phyloP scores from a whole-genome alignment of 139 green algal species.

The Astrephomene gubernaculifera region DNA sequence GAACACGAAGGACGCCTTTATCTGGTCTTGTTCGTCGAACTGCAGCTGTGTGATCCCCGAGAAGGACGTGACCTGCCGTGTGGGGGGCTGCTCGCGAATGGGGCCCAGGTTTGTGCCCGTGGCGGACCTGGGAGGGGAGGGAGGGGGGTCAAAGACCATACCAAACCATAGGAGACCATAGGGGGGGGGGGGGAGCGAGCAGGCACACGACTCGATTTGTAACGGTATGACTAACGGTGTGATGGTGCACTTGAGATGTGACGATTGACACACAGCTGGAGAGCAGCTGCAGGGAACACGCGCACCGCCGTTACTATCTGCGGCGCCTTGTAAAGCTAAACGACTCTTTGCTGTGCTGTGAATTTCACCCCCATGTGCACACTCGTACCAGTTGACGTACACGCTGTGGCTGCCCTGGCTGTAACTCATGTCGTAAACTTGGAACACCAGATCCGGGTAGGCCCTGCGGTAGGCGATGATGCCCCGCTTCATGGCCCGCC shows the following conservation, averaged over 20 bases:
- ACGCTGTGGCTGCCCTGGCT: neutral
- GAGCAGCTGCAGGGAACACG: too few relatives aligned
- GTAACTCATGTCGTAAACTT: neutral
- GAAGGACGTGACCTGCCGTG: constrained; percentile 32
- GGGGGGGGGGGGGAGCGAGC: neutral
- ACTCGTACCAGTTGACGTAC: constrained; percentile 58
- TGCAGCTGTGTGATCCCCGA: constrained; percentile 33
- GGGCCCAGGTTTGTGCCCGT: constrained; percentile 57
- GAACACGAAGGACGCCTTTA: constrained; percentile 49
- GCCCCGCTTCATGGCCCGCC: constrained; percentile 52
- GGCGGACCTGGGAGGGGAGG: constrained; percentile 29
- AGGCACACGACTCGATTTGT: neutral
- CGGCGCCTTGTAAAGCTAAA: too few relatives aligned
- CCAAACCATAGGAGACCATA: neutral
- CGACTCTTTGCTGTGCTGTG: too few relatives aligned
- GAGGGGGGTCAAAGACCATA: too few relatives aligned
- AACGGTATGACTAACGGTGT: too few relatives aligned
- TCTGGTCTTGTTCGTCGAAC: constrained; percentile 34
- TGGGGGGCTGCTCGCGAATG: constrained; percentile 53
- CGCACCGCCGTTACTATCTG: too few relatives aligned
- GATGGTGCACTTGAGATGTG: too few relatives aligned
- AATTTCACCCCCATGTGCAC: too few relatives aligned
- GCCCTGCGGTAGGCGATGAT: constrained; percentile 58
- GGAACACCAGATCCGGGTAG: constrained; percentile 55
- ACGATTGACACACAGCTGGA: too few relatives aligned